A percentile compares a stretch with the other conserved stretches of the same genome.
These are phyloP conservation scores for Bruguiera parviflora DNA, from an alignment of 345 rosid species.

Conservation along the genomic window DNA sequence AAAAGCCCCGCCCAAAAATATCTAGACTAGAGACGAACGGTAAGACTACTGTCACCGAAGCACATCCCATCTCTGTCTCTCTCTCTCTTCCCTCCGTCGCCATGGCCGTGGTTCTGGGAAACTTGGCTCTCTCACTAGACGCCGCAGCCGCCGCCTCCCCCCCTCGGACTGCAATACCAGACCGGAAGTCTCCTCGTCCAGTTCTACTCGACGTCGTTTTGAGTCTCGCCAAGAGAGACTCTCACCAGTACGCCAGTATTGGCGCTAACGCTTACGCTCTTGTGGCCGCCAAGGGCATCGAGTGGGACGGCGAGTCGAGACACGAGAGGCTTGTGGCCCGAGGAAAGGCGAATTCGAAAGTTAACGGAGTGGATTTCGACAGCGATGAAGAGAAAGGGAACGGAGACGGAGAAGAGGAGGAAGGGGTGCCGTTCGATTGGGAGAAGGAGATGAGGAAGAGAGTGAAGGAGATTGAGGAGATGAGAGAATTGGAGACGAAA, in stretches of 20 bases:
- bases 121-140: constrained; percentile 60
- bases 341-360: constrained; percentile 60
- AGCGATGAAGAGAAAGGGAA: constrained; percentile 43
- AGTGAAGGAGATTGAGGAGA: constrained; percentile 72
- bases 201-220: constrained; percentile 44
- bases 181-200: constrained; percentile 52
- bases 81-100: constrained; percentile 9
- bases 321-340: constrained; percentile 34
- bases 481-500: constrained; percentile 77
- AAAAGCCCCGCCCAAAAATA: constrained; percentile 11
- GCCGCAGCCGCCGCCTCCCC: constrained; percentile 17
- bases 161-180: constrained; percentile 42
- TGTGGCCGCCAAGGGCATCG: constrained; percentile 39
- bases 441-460: constrained; percentile 79
- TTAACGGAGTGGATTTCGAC: constrained; percentile 71
- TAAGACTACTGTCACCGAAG: constrained; percentile 2
- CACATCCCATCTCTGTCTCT: constrained; percentile 9
- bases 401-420: constrained; percentile 45
- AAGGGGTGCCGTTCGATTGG: constrained; percentile 45
- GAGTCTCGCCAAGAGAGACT: constrained; percentile 54
- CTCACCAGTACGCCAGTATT: constrained; percentile 30
- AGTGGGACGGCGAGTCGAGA: constrained; percentile 52
- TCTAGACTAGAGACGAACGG: too few relatives aligned
- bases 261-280: constrained; percentile 11
- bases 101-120: constrained; percentile 76